A percentile compares a stretch with the other conserved stretches of the same genome.
Conservation (phyloP, 140 eudicot genomes). For the Oenanthe javanica region DNA sequence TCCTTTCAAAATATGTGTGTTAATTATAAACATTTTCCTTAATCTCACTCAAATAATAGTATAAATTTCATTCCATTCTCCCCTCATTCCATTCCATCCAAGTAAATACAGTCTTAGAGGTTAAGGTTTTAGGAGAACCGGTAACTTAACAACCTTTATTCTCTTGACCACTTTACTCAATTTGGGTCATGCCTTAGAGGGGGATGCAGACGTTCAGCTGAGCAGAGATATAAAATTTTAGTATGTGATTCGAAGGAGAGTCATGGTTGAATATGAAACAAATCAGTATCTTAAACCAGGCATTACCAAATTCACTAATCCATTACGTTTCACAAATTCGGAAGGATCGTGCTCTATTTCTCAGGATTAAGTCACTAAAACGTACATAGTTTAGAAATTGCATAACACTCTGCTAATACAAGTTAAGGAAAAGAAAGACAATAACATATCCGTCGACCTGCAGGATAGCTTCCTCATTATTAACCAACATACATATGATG, state of each 20-base stretch:
- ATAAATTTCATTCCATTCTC: no score
- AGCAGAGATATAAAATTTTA: background rate
- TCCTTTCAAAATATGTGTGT: no score
- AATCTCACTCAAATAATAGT: no score
- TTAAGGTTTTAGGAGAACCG: no score
- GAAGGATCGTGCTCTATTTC: background rate
- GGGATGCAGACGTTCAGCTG: background rate
- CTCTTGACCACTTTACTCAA: background rate
- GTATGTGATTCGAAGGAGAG: background rate
- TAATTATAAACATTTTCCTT: no score
- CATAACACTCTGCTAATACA: background rate
- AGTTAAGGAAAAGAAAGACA: background rate
- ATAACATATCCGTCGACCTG: background rate
- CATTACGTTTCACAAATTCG: background rate
- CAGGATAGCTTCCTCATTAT: background rate
- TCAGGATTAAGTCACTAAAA: background rate
- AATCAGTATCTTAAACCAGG: background rate
- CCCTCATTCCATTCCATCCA: no score
- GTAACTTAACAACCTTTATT: background rate
- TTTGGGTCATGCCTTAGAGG: background rate
- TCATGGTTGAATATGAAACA: background rate
- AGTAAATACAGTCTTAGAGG: no score
- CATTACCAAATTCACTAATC: background rate
- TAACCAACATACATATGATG: background rate
- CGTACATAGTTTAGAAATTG: background rate